phyloP scores from a whole-genome alignment of 768 basidiomycete species.

The Mrakia gelida region DNA sequence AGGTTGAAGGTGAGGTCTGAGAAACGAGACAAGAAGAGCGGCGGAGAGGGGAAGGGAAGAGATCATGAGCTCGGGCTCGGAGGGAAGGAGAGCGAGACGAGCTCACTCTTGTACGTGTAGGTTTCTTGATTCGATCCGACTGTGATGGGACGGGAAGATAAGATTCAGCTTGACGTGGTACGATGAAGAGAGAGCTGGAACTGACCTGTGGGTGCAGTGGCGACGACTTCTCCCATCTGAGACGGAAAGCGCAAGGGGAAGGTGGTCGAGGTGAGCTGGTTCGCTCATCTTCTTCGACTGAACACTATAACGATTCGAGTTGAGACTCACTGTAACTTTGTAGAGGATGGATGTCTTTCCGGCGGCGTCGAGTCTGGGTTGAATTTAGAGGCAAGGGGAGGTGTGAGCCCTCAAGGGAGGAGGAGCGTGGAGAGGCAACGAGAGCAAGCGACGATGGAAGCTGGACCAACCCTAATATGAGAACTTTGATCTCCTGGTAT shows the following conservation, averaged over 20 bases:
- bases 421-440: background rate
- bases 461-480: conserved; percentile 21
- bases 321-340: conserved; percentile 13
- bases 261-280: background rate
- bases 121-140: conserved; percentile 28
- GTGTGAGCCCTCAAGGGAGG: background rate
- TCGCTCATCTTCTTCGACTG: too few species aligned
- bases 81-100: background rate
- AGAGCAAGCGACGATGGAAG: background rate
- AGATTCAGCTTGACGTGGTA: background rate
- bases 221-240: conserved; percentile 30
- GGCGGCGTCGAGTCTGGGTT: conserved; percentile 21
- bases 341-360: conserved; percentile 25
- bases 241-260: too few species aligned
- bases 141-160: background rate
- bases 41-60: too few species aligned
- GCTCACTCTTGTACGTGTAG: conserved; percentile 11
- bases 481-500: conserved; percentile 19
- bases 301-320: too few species aligned
- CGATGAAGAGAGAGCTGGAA: background rate
- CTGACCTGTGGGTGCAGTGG: conserved; percentile 26
- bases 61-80: background rate
- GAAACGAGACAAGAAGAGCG: background rate
- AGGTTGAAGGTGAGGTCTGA: conserved; percentile 19
- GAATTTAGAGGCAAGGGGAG: background rate